phyloP scores from a whole-genome alignment of 768 basidiomycete genomes.

The Agaricus sinodeliciosus region DNA sequence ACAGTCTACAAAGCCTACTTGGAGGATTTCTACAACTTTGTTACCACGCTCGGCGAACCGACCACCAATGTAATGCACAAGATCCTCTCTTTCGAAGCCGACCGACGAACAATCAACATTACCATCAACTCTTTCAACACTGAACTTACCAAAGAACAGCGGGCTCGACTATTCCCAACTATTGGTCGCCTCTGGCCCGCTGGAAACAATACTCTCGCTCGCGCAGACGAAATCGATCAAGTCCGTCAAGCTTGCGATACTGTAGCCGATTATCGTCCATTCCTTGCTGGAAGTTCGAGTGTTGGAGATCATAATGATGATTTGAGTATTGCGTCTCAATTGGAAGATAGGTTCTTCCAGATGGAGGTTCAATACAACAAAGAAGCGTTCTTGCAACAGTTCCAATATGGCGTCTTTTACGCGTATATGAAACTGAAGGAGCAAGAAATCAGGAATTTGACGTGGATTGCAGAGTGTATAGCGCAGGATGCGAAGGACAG shows the following conservation, averaged over 20 bases:
- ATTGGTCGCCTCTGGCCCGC: conserved; percentile 93
- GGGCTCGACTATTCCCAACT: conserved; percentile 89
- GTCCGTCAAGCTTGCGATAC: conserved; percentile 84
- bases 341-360: conserved; percentile 94
- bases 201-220: conserved; percentile 90
- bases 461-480: conserved; percentile 97
- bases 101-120: conserved; percentile 95
- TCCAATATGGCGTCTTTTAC: conserved; percentile 91
- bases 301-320: conserved; percentile 32
- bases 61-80: conserved; percentile 89
- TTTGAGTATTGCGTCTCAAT: conserved; percentile 47
- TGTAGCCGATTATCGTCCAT: conserved; percentile 83
- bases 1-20: conserved; percentile 98
- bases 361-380: conserved; percentile 94
- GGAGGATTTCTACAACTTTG: conserved; percentile 91
- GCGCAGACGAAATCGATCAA: conserved; percentile 93
- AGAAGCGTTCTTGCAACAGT: conserved; percentile 91
- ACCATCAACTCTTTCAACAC: conserved; percentile 99
- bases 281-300: conserved; percentile 61
- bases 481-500: conserved; percentile 94
- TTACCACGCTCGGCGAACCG: conserved; percentile 70
- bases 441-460: conserved; percentile 83
- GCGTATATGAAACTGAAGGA: conserved; percentile 90
- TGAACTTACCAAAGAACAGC: conserved; percentile 89
- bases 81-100: conserved; percentile 94